Percentiles rank a stretch among this genome's conserved stretches.
phyloP scores from a whole-genome alignment of 768 basidiomycete genomes.

The Agrocybe chaxingu region DNA sequence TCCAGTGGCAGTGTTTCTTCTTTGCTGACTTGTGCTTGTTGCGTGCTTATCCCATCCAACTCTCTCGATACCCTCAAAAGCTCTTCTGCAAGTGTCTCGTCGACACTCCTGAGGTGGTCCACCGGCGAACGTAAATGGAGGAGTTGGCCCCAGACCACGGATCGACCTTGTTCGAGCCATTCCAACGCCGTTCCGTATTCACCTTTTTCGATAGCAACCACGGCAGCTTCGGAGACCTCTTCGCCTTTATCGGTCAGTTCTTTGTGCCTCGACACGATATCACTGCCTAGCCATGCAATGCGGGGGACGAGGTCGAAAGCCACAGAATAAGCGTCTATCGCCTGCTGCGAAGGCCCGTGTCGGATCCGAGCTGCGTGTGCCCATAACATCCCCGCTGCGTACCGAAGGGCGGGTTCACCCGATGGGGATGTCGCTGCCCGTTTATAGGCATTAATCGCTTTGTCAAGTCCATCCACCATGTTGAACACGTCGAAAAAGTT shows the following conservation, averaged over 20 bases:
- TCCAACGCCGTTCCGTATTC: slow-evolving; percentile 8
- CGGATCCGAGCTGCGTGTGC: neutral
- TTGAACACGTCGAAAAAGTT: neutral
- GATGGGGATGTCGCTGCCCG: neutral
- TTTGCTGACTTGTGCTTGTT: neutral
- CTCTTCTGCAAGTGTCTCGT: slow-evolving; percentile 6
- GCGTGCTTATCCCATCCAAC: slow-evolving; percentile 1
- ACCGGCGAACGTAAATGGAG: slow-evolving; percentile 10
- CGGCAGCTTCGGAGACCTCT: slow-evolving; percentile 5
- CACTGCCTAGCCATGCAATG: slow-evolving; percentile 9
- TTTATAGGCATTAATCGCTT: neutral
- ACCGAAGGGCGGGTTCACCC: neutral
- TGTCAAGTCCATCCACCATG: neutral
- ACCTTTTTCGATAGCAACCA: slow-evolving; percentile 7
- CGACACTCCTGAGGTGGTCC: slow-evolving; percentile 7
- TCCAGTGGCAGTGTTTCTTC: neutral
- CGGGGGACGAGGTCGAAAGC: slow-evolving; percentile 7
- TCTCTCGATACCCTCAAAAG: slow-evolving; percentile 6
- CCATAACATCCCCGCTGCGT: neutral
- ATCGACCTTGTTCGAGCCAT: slow-evolving; percentile 13
- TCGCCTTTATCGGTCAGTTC: neutral
- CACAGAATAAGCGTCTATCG: slow-evolving; percentile 1
- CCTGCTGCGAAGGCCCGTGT: neutral
- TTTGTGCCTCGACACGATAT: neutral
- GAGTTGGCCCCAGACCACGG: slow-evolving; percentile 15